Conservation (phyloP, 306 rosid species). For the Trifolium dubium region DNA sequence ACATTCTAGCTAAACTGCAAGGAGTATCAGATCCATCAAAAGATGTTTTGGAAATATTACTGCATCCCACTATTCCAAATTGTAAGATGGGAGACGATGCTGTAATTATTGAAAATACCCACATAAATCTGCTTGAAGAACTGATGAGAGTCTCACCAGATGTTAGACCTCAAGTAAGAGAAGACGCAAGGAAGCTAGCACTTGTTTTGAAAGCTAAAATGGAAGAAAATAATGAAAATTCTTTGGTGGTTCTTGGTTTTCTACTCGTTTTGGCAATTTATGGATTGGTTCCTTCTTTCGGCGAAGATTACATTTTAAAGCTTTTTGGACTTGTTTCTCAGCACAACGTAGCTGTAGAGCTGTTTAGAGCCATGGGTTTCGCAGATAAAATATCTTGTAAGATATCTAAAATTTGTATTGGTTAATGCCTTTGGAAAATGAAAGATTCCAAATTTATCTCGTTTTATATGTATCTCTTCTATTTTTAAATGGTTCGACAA, state of each 20-base stretch:
- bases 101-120: constrained; percentile 17
- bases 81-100: not conserved
- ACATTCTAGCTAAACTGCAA: not conserved
- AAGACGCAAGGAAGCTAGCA: constrained; percentile 3
- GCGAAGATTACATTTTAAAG: not conserved
- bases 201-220: constrained; percentile 11
- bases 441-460: too few species aligned
- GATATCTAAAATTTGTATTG: not conserved
- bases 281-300: constrained; percentile 5
- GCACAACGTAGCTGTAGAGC: constrained; percentile 3
- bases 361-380: constrained; percentile 6
- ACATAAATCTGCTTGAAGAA: constrained; percentile 26
- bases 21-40: not conserved
- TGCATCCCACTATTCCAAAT: not conserved
- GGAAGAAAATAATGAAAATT: constrained; percentile 9
- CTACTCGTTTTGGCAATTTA: not conserved
- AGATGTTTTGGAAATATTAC: constrained; percentile 1
- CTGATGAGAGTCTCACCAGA: constrained; percentile 7
- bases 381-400: constrained; percentile 15
- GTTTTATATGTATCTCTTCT: too few species aligned
- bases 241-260: not conserved
- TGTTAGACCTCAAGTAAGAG: constrained; percentile 14
- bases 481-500: too few species aligned
- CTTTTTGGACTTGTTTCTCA: constrained; percentile 14
- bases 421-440: too few species aligned